A percentile compares a stretch with the other conserved stretches of the same genome.
These are phyloP conservation scores for Metschnikowia gelsemii DNA, from an alignment of 805 yeast species.

Conservation along the genomic window DNA sequence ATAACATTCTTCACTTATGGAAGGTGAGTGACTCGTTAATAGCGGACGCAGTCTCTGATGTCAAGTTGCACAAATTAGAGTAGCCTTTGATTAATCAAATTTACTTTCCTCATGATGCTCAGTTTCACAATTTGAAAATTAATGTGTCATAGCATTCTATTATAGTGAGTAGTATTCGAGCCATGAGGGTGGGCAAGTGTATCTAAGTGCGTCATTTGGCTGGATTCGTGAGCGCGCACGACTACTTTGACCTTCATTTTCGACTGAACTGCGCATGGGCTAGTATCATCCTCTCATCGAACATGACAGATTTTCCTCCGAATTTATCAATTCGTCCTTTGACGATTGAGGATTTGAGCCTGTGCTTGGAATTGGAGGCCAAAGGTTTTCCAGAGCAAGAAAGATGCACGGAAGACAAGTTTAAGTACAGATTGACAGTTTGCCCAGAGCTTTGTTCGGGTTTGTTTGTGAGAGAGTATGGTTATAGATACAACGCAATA, in stretches of 20 bases:
- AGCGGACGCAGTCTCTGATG: conserved; percentile 18
- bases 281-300: neutral
- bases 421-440: conserved; percentile 63
- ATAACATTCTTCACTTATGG: conserved; percentile 62
- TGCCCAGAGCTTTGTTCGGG: conserved; percentile 95
- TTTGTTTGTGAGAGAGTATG: conserved; percentile 72
- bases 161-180: too few relatives aligned
- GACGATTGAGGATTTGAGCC: conserved; percentile 54
- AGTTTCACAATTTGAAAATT: neutral
- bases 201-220: neutral
- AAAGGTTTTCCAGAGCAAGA: conserved; percentile 70
- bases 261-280: neutral
- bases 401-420: conserved; percentile 62
- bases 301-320: conserved; percentile 47
- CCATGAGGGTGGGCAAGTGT: too few relatives aligned
- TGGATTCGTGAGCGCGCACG: conserved; percentile 11
- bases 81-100: conserved; percentile 8
- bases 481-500: conserved; percentile 41
- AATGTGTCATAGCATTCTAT: too few relatives aligned
- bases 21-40: conserved; percentile 40
- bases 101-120: neutral
- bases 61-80: conserved; percentile 27
- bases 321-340: conserved; percentile 37
- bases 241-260: conserved; percentile 5
- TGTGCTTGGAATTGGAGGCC: conserved; percentile 59